Evolutionary conservation across 2,329 filamentous ascomycete genomes (phyloP).

Genomic region (Aspergillus viridinutans): DNA sequence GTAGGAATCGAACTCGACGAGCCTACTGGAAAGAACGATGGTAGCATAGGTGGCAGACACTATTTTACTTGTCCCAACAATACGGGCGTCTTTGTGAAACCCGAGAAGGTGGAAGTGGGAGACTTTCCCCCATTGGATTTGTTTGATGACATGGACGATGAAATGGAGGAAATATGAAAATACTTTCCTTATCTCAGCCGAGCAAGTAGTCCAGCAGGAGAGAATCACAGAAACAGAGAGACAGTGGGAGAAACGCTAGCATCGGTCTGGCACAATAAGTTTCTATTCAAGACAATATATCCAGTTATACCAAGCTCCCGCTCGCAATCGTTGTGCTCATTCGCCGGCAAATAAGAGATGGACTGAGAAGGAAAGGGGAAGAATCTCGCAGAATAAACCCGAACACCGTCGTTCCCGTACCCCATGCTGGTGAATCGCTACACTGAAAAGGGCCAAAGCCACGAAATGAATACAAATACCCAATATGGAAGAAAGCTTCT

Average conservation of each 20-base stretch:
- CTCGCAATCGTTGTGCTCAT: slow-evolving; percentile 4
- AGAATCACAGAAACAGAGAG: not conserved
- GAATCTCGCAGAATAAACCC: not conserved
- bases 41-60: slow-evolving; percentile 46
- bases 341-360: not conserved
- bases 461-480: not conserved
- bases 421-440: slow-evolving; percentile 1
- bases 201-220: not conserved
- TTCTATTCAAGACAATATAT: slow-evolving; percentile 3
- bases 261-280: not conserved
- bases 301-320: not conserved
- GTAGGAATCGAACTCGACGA: slow-evolving; percentile 60
- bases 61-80: slow-evolving; percentile 54
- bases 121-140: slow-evolving; percentile 51
- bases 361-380: slow-evolving; percentile 1
- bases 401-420: slow-evolving; percentile 2
- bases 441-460: not conserved
- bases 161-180: slow-evolving; percentile 52
- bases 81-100: slow-evolving; percentile 58
- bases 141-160: slow-evolving; percentile 53
- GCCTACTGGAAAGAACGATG: slow-evolving; percentile 63
- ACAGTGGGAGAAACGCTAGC: not conserved
- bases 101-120: slow-evolving; percentile 59
- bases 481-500: slow-evolving; percentile 2
- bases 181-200: not conserved